A percentile compares a stretch with the other conserved stretches of the same genome.
These are phyloP conservation scores for Fusarium circinatum DNA, from an alignment of 2,329 filamentous ascomycete species.

Conservation along the genomic window DNA sequence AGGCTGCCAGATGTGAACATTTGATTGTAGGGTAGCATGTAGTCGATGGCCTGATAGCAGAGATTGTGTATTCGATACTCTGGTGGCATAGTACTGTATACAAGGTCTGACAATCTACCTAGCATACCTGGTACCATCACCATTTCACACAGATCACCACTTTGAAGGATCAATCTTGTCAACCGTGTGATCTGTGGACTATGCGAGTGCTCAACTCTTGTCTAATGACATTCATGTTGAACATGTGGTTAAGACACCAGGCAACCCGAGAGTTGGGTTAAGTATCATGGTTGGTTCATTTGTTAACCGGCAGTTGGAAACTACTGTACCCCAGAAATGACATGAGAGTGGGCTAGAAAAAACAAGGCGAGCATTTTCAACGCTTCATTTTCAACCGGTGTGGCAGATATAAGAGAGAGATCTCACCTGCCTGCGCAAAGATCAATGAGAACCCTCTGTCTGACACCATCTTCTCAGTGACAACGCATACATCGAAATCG, in stretches of 20 bases:
- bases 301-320: constrained; percentile 12
- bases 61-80: neutral
- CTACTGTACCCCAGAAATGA: constrained; percentile 10
- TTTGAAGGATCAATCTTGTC: neutral
- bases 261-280: constrained; percentile 12
- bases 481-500: constrained; percentile 35
- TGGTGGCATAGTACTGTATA: neutral
- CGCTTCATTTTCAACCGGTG: constrained; percentile 14
- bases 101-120: neutral
- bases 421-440: constrained; percentile 19
- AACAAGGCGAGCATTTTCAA: constrained; percentile 24
- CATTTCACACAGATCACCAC: neutral
- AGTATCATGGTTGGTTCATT: constrained; percentile 21
- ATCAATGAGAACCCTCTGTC: constrained; percentile 7
- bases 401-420: constrained; percentile 31
- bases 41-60: neutral
- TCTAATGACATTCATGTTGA: neutral
- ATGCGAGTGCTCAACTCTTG: constrained; percentile 27
- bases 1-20: neutral
- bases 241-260: constrained; percentile 19
- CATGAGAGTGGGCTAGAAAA: constrained; percentile 1
- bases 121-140: neutral
- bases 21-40: constrained; percentile 12
- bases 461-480: constrained; percentile 33
- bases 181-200: constrained; percentile 18